These are phyloP conservation scores for Ogataea pilisensis DNA, from an alignment of 805 yeast genomes.

Conservation along the genomic window DNA sequence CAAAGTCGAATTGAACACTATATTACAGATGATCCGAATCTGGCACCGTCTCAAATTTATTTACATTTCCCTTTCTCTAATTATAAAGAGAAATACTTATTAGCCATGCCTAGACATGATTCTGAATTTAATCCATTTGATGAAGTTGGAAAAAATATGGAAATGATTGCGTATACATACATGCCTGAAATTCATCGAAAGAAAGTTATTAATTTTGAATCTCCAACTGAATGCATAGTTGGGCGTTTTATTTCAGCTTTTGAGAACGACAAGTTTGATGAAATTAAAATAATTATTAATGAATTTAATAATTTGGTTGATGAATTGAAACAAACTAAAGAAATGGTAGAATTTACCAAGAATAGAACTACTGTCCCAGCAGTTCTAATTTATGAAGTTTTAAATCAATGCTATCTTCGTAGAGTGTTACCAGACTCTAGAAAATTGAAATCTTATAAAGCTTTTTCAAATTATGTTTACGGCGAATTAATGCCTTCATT, in stretches of 20 bases:
- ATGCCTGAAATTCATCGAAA: conserved; percentile 35
- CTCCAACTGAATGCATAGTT: conserved; percentile 36
- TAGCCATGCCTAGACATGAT: conserved; percentile 49
- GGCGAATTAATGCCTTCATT: conserved; percentile 86
- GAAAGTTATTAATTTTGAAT: conserved; percentile 32
- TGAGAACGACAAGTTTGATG: conserved; percentile 26
- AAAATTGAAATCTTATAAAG: conserved; percentile 65
- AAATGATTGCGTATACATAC: conserved; percentile 34
- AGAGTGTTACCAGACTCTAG: conserved; percentile 71
- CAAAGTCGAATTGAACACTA: conserved; percentile 20
- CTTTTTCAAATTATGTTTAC: conserved; percentile 86
- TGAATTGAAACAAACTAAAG: conserved; percentile 32
- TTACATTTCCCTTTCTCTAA: conserved; percentile 39
- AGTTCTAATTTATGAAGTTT: conserved; percentile 57
- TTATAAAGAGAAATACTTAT: conserved; percentile 45
- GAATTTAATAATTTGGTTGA: conserved; percentile 42
- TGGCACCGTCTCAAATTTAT: conserved; percentile 22
- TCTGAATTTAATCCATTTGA: conserved; percentile 56
- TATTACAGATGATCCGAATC: conserved; percentile 26
- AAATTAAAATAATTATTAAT: conserved; percentile 32
- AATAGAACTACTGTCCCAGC: conserved; percentile 30
- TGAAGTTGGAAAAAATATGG: conserved; percentile 55
- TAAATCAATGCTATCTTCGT: conserved; percentile 71
- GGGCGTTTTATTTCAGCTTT: conserved; percentile 35
- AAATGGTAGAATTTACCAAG: conserved; percentile 15